phyloP scores from a whole-genome alignment of 2,329 filamentous ascomycete genomes.

The Xylaria sp. region DNA sequence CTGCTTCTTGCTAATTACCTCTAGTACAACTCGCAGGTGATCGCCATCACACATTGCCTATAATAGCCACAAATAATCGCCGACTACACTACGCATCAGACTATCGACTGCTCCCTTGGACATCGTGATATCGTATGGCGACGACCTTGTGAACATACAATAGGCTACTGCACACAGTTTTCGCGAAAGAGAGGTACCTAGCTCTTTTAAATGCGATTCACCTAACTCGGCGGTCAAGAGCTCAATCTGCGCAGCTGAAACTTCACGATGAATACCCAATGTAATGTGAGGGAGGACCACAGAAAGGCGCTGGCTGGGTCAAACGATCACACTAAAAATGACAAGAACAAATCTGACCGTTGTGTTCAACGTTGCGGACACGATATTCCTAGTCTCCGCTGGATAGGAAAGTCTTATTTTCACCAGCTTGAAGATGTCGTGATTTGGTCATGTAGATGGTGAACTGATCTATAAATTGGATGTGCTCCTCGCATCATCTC shows the following conservation, averaged over 20 bases:
- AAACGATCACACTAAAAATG: conserved; percentile 6
- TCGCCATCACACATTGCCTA: conserved; percentile 24
- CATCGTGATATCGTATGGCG: not conserved
- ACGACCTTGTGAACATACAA: not conserved
- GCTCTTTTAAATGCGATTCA: not conserved
- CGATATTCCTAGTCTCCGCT: not conserved
- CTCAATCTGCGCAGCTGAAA: conserved; percentile 12
- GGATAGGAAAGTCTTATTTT: not conserved
- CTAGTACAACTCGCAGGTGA: conserved; percentile 4
- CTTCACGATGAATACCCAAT: conserved; percentile 15
- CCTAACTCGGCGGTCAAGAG: conserved; percentile 1
- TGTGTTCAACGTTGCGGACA: conserved; percentile 10
- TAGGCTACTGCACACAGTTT: not conserved
- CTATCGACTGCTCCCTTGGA: conserved; percentile 20
- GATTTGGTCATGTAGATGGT: not conserved
- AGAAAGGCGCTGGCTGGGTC: not conserved
- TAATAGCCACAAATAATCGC: conserved; percentile 15
- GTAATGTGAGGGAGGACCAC: conserved; percentile 12
- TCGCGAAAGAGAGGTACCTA: not conserved
- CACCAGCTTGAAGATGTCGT: not conserved
- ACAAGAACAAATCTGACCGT: conserved; percentile 1
- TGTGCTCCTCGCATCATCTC: not conserved
- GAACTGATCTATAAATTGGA: conserved; percentile 14
- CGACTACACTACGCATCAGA: conserved; percentile 22
- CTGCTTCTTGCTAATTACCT: conserved; percentile 21